phyloP scores from a whole-genome alignment of 2,329 filamentous ascomycete species.

The Aureobasidium zeae region DNA sequence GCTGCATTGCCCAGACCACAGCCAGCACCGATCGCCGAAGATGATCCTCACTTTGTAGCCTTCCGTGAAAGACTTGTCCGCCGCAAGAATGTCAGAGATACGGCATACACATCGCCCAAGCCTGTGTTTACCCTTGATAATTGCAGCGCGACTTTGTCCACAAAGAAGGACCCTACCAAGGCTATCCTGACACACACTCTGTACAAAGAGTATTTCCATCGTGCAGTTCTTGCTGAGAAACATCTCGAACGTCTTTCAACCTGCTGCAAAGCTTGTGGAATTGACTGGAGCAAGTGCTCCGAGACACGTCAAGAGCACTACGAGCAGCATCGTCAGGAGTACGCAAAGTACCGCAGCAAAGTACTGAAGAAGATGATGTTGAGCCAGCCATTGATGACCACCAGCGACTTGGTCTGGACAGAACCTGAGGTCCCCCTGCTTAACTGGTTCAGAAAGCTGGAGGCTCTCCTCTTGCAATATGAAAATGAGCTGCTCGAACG shows the following conservation, averaged over 20 bases:
- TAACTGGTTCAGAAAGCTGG: conserved; percentile 3
- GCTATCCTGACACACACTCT: background rate
- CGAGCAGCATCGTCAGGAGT: conserved; percentile 2
- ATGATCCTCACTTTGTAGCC: background rate
- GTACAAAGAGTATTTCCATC: background rate
- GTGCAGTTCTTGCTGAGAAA: background rate
- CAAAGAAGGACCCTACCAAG: background rate
- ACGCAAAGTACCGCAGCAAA: background rate
- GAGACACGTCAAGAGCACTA: conserved; percentile 1
- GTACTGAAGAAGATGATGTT: background rate
- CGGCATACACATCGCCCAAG: background rate
- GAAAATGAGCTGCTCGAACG: conserved; percentile 15
- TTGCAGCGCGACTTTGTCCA: background rate
- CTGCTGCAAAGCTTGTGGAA: conserved; percentile 6
- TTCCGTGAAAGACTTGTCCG: too few relatives aligned
- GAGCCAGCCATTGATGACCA: background rate
- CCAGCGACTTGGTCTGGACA: background rate
- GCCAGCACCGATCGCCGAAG: background rate
- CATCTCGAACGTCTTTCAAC: background rate
- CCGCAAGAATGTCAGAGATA: conserved; percentile 5
- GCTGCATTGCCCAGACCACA: background rate
- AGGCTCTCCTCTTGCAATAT: background rate
- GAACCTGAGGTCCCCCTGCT: background rate
- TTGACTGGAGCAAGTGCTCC: background rate
- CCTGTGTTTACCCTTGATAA: conserved; percentile 3